Evolutionary conservation across 164 flowering plant genomes (phyloP), one percentile per base, ranked within the genome.

Genomic region (Piper longum): DNA sequence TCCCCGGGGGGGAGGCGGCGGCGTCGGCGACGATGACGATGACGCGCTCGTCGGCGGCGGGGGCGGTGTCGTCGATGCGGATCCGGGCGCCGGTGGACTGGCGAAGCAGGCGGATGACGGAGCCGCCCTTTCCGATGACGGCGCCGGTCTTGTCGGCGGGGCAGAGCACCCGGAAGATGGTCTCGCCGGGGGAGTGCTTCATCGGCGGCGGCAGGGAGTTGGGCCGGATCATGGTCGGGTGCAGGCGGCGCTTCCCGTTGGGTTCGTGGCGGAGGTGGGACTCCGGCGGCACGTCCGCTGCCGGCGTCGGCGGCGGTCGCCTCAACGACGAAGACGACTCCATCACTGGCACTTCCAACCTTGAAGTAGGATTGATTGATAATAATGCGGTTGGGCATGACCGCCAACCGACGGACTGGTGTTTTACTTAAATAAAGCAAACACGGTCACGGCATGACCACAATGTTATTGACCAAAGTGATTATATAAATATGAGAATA

Each of bases 101-200:
- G 6, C 76, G 75, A 57, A 78, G 60, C 40, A 72, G 82, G n/a
- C 71, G 73, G 56, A 76, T 76, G 60, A 74, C 68, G 14, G 75
- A 65, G 44, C 79, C 82, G 41, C 78, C 77, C 59, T 78, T 74
- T 9, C 79, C 78, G 65, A 78, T 74, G 40, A 78, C 66, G 36
- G 74, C 77, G 59, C 79, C 81, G 13, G 76, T 72, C 57, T 70
- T 74, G 18, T 62, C 41, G 2, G 76, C 72, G 0, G 79, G 82
- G 62, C 79, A 78, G 65, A 78, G 81, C 44, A 78, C 69, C 6
- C 79, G 71, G 64, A 78, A 73, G 42, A 71, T 55, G 45, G 74
- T 68, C 57, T 78, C 76, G 41, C 71, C 71, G 4, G 65, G 51
- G 19, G 71, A 63, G 40, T 56, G 62, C 45, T 71, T 71, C n/a